Conservation (phyloP, 257 asterid species). For the Scutellaria galericulata region DNA sequence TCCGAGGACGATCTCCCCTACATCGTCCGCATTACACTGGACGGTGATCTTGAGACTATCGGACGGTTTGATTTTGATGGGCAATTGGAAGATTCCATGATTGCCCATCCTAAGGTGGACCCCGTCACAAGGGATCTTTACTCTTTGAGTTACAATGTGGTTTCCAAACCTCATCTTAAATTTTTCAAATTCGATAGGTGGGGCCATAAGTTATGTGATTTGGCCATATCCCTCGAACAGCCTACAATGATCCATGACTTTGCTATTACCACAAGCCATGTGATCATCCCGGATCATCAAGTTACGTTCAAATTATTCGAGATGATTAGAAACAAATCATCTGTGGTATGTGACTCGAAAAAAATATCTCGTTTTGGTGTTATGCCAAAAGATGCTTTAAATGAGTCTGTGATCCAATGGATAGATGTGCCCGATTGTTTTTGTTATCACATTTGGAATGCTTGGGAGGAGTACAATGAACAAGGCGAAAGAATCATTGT, state of each 20-base stretch:
- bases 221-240: constrained; percentile 42
- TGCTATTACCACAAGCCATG: constrained; percentile 53
- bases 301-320: constrained; percentile 59
- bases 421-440: constrained; percentile 60
- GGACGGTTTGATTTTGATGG: constrained; percentile 55
- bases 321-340: constrained; percentile 55
- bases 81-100: constrained; percentile 46
- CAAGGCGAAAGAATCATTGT: constrained; percentile 35
- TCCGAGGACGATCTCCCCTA: constrained; percentile 74
- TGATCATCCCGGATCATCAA: constrained; percentile 72
- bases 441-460: constrained; percentile 65
- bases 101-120: constrained; percentile 72
- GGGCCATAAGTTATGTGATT: constrained; percentile 53
- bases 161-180: constrained; percentile 50
- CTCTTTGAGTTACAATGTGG: constrained; percentile 53
- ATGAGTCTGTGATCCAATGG: constrained; percentile 54
- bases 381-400: constrained; percentile 36
- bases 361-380: constrained; percentile 58
- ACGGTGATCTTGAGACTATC: constrained; percentile 56
- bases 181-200: constrained; percentile 45
- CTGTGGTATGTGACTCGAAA: constrained; percentile 48
- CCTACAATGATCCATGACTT: constrained; percentile 74
- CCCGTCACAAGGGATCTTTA: constrained; percentile 59
- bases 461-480: constrained; percentile 63
- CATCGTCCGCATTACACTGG: constrained; percentile 33